Conservation (phyloP, 108 stramenopile genomes). For the Cylindrotheca fusiformis region DNA sequence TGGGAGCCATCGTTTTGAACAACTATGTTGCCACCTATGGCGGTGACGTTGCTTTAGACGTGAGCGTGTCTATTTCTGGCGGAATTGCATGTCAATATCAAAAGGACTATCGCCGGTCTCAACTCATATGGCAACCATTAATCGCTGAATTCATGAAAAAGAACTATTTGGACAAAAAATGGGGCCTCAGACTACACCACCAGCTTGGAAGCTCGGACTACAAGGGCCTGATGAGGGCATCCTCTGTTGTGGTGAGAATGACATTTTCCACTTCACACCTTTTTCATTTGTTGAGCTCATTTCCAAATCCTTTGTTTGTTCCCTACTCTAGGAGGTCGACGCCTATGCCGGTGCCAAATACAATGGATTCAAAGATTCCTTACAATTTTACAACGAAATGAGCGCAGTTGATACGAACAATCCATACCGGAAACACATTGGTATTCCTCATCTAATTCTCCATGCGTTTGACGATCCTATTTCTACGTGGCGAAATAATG, state of each 20-base stretch:
- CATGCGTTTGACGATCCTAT: conserved; percentile 77
- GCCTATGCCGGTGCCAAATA: conserved; percentile 60
- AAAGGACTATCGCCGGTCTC: conserved; percentile 46
- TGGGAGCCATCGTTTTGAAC: conserved; percentile 80
- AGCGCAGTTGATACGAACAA: conserved; percentile 47
- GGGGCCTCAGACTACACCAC: conserved; percentile 50
- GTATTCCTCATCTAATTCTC: conserved; percentile 55
- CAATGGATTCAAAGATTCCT: conserved; percentile 58
- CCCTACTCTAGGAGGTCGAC: conserved; percentile 50
- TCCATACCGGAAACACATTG: background rate
- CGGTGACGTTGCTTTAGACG: conserved; percentile 60
- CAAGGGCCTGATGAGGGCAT: conserved; percentile 48
- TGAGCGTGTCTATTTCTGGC: conserved; percentile 70
- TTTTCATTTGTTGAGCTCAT: background rate
- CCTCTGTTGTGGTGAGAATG: conserved; percentile 24
- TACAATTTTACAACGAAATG: conserved; percentile 77
- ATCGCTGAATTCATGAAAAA: conserved; percentile 55
- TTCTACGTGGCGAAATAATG: conserved; percentile 30
- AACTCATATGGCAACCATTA: conserved; percentile 83
- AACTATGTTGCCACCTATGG: conserved; percentile 76
- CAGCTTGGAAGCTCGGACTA: conserved; percentile 42
- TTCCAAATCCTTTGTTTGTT: conserved; percentile 1
- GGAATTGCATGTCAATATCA: conserved; percentile 70
- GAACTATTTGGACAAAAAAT: conserved; percentile 53
- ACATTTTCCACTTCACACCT: too few species aligned